Evolutionary conservation across 2,329 filamentous ascomycete genomes (phyloP).

Genomic region (Ascochyta fabae): DNA sequence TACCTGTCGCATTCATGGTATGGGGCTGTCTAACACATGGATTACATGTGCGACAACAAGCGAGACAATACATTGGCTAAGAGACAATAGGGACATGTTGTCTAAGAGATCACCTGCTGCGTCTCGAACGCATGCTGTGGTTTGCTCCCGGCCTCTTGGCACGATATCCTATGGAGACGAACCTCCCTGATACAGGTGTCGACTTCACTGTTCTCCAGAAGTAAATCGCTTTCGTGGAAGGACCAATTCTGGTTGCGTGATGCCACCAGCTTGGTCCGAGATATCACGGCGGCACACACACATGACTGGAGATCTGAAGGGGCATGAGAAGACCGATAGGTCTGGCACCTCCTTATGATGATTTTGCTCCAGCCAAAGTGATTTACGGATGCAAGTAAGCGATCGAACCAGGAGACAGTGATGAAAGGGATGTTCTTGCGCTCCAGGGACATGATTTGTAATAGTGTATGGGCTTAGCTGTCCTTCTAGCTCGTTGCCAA

Average conservation of each 20-base stretch:
- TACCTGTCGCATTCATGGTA: conserved; percentile 36
- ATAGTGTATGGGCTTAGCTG: not conserved
- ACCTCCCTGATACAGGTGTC: no score
- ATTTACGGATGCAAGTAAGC: not conserved
- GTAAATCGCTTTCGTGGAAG: no score
- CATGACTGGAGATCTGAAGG: not conserved
- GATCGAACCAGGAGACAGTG: not conserved
- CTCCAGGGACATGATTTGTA: no score
- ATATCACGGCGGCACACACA: not conserved
- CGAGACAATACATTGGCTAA: not conserved
- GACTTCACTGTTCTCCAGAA: no score
- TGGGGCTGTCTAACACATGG: conserved; percentile 14
- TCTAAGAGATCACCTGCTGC: not conserved
- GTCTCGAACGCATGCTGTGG: not conserved
- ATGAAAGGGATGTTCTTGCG: not conserved
- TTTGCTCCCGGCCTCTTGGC: not conserved
- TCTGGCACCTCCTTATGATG: not conserved
- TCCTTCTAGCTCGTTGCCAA: not conserved
- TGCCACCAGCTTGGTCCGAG: not conserved
- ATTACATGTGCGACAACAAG: not conserved
- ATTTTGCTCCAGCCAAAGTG: not conserved
- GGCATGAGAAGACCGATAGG: not conserved
- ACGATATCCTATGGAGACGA: not conserved
- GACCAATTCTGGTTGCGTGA: not conserved
- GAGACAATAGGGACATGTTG: conserved; percentile 11